phyloP scores from a whole-genome alignment of 805 yeast species.

The Pichia nanzhaoensis region DNA sequence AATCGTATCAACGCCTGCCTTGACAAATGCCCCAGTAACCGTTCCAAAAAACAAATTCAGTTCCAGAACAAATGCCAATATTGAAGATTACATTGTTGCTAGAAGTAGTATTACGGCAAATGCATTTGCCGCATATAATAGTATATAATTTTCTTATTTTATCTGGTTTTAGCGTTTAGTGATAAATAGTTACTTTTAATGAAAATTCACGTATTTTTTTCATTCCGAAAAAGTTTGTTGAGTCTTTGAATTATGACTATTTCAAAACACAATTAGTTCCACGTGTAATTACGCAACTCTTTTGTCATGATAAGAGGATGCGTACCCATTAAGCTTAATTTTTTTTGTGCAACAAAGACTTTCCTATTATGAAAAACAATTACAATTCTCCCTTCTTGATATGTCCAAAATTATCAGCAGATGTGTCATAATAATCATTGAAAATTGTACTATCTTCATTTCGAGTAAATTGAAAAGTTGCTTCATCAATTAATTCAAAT shows the following conservation, averaged over 20 bases:
- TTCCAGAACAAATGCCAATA: background rate
- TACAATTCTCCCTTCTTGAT: background rate
- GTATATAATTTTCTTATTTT: background rate
- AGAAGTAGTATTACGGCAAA: conserved; percentile 15
- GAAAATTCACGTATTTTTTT: too few species aligned
- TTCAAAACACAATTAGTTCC: too few species aligned
- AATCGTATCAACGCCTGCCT: conserved; percentile 11
- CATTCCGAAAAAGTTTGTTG: too few species aligned
- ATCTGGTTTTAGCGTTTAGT: background rate
- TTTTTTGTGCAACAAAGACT: too few species aligned
- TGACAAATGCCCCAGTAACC: conserved; percentile 13
- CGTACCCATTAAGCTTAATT: too few species aligned
- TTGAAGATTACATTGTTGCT: conserved; percentile 7
- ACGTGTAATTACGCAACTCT: too few species aligned
- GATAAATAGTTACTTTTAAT: too few species aligned
- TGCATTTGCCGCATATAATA: conserved; percentile 7
- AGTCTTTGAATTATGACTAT: too few species aligned
- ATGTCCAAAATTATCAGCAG: too few species aligned
- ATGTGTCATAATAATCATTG: background rate
- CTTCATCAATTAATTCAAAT: background rate
- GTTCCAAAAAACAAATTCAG: background rate
- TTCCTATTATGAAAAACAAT: too few species aligned
- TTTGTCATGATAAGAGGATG: too few species aligned
- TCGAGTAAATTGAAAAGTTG: background rate
- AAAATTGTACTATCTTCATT: background rate